Base-by-base conservation (phyloP, 176 grass and related monocot genomes). In the Paspalum vaginatum region DNA sequence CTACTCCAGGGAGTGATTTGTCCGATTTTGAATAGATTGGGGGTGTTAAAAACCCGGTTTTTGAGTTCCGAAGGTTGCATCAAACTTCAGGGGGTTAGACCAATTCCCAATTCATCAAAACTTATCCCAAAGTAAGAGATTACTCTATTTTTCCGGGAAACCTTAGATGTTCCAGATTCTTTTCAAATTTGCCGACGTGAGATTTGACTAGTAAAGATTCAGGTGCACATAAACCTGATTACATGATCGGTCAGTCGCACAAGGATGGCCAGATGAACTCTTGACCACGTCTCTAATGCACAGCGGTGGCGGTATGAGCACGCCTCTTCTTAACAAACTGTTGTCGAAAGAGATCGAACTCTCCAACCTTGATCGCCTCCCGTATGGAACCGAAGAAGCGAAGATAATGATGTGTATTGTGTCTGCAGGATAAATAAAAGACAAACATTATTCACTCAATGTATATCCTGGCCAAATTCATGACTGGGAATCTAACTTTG, bases 321-420 rank as follows among this genome's bases (percentile, higher is more conserved):
- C 88, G 90, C 43, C 92, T 83, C 41, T 73, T 87, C 20, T 89
- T 65, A 8, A 98, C 53, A 75, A 98, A 98, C 67, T 79, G 85
- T 81, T 79, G 65, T 10, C 53, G 79, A 43, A 94, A 92, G 49
- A 84, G 45, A 37, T 93, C 86, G 0, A 98, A 98, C 55, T 94
- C 81, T 78, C 89, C 90, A 17, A 21, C 60, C 75, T 91, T 94
- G 45, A 98, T 86, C 1, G 88, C 81, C 44, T 87, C 80, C 17
- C 92, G 80, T 83, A 98, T 87, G 22, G 81, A 81, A 26, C 56
- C 74, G 61, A 98, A 98, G 51, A 98, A 98, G 6, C 88, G 65
- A 77, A 98, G 85, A 84, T 94, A 98, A 22, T 98, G 95, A 83
- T 98, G 92, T 0, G 95, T 94, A 57, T 98, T 98, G 53, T 98